These are phyloP conservation scores for Escovopsis sp. DNA, from an alignment of 2,329 filamentous ascomycete species.

Conservation along the genomic window DNA sequence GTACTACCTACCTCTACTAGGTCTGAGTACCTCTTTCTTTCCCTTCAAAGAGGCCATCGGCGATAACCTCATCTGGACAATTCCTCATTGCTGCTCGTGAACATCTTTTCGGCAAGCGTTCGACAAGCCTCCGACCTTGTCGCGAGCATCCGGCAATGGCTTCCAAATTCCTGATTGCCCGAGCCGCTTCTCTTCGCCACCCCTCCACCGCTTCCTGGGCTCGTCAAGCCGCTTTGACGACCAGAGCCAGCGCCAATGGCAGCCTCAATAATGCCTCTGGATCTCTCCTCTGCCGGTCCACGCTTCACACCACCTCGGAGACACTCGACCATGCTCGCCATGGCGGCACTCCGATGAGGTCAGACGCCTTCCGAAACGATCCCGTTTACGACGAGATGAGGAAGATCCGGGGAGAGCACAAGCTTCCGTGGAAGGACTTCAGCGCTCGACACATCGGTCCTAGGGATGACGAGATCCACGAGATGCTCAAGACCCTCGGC, in stretches of 20 bases:
- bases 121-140: too few relatives aligned
- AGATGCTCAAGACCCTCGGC: constrained; percentile 70
- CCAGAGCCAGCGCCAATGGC: constrained; percentile 3
- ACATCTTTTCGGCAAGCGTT: too few relatives aligned
- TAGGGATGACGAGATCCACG: constrained; percentile 48
- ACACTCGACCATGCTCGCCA: constrained; percentile 1
- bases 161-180: constrained; percentile 12
- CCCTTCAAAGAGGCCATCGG: too few relatives aligned
- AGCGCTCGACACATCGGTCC: constrained; percentile 79
- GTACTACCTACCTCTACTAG: too few relatives aligned
- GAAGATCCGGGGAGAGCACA: constrained; percentile 8
- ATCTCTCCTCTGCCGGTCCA: constrained; percentile 4
- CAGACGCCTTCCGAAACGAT: constrained; percentile 9
- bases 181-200: constrained; percentile 10
- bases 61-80: too few relatives aligned
- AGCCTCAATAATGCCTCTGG: neutral
- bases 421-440: constrained; percentile 32
- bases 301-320: constrained; percentile 6
- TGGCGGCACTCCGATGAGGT: neutral
- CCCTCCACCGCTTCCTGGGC: constrained; percentile 8
- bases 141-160: constrained; percentile 8
- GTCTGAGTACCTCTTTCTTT: too few relatives aligned
- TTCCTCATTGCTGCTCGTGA: too few relatives aligned
- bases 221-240: constrained; percentile 1
- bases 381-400: constrained; percentile 12